Conservation (phyloP, 164 flowering plant species). For the Macadamia tetraphylla region DNA sequence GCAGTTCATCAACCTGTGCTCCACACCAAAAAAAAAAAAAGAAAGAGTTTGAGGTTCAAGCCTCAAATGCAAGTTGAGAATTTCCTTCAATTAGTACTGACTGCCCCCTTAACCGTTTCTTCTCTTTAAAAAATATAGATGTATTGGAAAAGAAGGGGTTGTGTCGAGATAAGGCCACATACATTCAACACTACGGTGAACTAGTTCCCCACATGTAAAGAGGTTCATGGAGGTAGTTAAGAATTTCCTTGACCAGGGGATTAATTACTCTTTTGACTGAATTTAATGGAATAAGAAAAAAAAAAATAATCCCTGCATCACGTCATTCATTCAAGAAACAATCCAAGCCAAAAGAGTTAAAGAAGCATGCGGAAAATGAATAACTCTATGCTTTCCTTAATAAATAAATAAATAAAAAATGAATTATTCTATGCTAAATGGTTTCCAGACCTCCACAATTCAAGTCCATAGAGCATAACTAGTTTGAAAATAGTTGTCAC, state of each 20-base stretch:
- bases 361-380: background rate
- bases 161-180: background rate
- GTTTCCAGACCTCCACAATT: background rate
- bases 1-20: slow-evolving; percentile 82
- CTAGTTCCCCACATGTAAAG: background rate
- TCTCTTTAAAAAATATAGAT: too few relatives aligned
- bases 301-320: too few relatives aligned
- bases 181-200: background rate
- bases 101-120: too few relatives aligned
- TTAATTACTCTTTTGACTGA: too few relatives aligned
- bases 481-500: too few relatives aligned
- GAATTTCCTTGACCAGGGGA: background rate
- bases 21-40: background rate
- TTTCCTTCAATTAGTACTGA: too few relatives aligned
- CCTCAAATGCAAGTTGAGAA: too few relatives aligned
- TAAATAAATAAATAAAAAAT: background rate
- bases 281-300: too few relatives aligned
- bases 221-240: background rate
- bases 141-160: too few relatives aligned
- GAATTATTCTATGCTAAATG: background rate
- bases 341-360: background rate
- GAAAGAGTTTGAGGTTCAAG: too few relatives aligned
- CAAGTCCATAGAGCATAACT: background rate
- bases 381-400: background rate
- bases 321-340: background rate